phyloP scores from a whole-genome alignment of 345 rosid species.

The Eucalyptus virginea region DNA sequence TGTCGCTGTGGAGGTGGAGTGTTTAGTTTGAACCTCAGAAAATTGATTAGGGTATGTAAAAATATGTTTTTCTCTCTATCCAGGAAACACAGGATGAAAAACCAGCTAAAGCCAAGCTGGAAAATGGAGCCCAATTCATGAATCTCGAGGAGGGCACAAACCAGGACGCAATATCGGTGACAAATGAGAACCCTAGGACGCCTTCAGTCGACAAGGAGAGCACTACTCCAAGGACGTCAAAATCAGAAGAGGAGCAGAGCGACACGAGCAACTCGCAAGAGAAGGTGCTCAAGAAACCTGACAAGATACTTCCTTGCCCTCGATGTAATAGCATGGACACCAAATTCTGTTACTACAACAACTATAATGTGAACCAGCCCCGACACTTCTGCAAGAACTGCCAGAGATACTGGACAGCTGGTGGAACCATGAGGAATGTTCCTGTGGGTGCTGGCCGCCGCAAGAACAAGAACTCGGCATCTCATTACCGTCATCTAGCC shows the following conservation, averaged over 20 bases:
- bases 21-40: neutral
- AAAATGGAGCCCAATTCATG: neutral
- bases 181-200: slow-evolving; percentile 15
- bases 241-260: slow-evolving; percentile 33
- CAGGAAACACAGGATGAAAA: slow-evolving; percentile 30
- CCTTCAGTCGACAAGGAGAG: slow-evolving; percentile 17
- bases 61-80: neutral
- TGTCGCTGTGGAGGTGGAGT: neutral
- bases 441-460: slow-evolving; percentile 96
- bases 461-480: slow-evolving; percentile 72
- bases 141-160: slow-evolving; percentile 19
- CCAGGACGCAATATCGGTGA: slow-evolving; percentile 19
- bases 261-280: slow-evolving; percentile 43
- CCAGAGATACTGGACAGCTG: slow-evolving; percentile 98
- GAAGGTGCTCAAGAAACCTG: slow-evolving; percentile 61
- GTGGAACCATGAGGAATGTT: slow-evolving; percentile 94
- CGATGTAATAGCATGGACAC: slow-evolving; percentile 95
- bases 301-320: slow-evolving; percentile 82
- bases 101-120: slow-evolving; percentile 9
- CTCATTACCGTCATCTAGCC: slow-evolving; percentile 59
- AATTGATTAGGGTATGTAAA: neutral
- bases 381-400: slow-evolving; percentile 92
- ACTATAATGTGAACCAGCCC: slow-evolving; percentile 91
- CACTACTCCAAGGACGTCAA: slow-evolving; percentile 7
- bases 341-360: slow-evolving; percentile 91